These are phyloP conservation scores for Tylopilus intermedius DNA, from an alignment of 768 basidiomycete genomes.

Conservation along the genomic window DNA sequence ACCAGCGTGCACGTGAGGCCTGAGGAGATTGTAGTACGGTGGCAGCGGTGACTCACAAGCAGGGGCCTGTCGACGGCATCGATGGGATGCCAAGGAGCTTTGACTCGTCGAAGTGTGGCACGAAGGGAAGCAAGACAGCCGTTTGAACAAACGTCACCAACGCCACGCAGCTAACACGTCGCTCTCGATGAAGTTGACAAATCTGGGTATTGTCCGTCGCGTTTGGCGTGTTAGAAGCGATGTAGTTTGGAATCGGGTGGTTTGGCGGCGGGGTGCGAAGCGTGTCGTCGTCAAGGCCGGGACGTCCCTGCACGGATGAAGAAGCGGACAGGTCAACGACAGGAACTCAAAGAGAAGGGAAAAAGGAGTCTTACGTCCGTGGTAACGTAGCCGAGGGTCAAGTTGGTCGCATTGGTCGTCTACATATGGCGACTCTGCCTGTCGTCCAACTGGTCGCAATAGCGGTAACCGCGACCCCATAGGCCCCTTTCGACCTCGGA, in stretches of 20 bases:
- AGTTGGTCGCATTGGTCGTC: slow-evolving; percentile 38
- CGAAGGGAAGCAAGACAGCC: too few species aligned
- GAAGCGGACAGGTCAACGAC: neutral
- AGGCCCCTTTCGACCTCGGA: slow-evolving; percentile 18
- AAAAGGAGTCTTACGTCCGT: slow-evolving; percentile 35
- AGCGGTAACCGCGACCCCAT: slow-evolving; percentile 44
- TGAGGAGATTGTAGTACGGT: too few species aligned
- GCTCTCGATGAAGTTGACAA: slow-evolving; percentile 61
- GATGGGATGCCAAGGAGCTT: too few species aligned
- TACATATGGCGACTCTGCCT: slow-evolving; percentile 50
- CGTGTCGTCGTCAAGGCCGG: slow-evolving; percentile 72
- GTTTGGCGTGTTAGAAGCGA: slow-evolving; percentile 50
- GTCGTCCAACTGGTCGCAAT: slow-evolving; percentile 52
- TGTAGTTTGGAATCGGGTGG: slow-evolving; percentile 51
- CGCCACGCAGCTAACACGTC: slow-evolving; percentile 35
- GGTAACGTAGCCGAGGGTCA: slow-evolving; percentile 76
- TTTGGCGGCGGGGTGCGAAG: slow-evolving; percentile 57
- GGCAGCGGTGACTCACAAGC: too few species aligned
- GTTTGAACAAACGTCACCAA: too few species aligned
- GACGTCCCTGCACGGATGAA: slow-evolving; percentile 48
- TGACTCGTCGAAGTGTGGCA: slow-evolving; percentile 8
- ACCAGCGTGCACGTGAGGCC: too few species aligned
- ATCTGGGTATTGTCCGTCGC: slow-evolving; percentile 47
- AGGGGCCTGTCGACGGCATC: too few species aligned
- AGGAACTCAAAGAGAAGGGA: neutral